A percentile compares a stretch with the other conserved stretches of the same genome.
Evolutionary conservation across 495 filamentous ascomycete genomes (phyloP).

Genomic region (Hypoxylon fuscum): DNA sequence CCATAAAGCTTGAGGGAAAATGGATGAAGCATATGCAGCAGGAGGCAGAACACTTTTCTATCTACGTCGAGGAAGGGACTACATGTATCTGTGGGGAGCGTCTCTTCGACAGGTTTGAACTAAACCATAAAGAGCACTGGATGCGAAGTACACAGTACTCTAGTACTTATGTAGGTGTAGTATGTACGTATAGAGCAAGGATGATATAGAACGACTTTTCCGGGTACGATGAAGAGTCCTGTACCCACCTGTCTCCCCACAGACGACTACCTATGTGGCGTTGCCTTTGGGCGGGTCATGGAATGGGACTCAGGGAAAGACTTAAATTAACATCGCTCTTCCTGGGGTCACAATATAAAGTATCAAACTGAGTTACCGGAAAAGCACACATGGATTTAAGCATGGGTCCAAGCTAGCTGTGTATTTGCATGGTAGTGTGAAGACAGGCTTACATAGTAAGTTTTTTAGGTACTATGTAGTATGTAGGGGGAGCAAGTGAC

Average conservation of each 20-base stretch:
- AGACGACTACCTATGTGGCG: constrained; percentile 28
- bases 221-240: constrained; percentile 29
- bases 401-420: constrained; percentile 21
- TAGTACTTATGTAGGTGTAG: too few species aligned
- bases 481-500: constrained; percentile 32
- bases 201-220: constrained; percentile 35
- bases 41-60: constrained; percentile 29
- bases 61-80: too few species aligned
- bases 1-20: constrained; percentile 13
- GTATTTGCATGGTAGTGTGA: constrained; percentile 1
- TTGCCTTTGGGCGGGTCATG: constrained; percentile 20
- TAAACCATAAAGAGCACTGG: constrained; percentile 45
- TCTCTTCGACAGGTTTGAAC: constrained; percentile 44
- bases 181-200: constrained; percentile 39
- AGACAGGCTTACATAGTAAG: constrained; percentile 4
- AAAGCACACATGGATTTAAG: constrained; percentile 36
- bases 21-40: constrained; percentile 16
- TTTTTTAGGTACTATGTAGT: constrained; percentile 1
- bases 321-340: constrained; percentile 15
- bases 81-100: constrained; percentile 36
- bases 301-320: constrained; percentile 4
- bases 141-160: too few species aligned
- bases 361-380: constrained; percentile 23
- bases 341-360: constrained; percentile 5
- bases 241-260: constrained; percentile 38